These are phyloP conservation scores for Epichloe typhina DNA, from an alignment of 2,329 filamentous ascomycete genomes.

Conservation along the genomic window DNA sequence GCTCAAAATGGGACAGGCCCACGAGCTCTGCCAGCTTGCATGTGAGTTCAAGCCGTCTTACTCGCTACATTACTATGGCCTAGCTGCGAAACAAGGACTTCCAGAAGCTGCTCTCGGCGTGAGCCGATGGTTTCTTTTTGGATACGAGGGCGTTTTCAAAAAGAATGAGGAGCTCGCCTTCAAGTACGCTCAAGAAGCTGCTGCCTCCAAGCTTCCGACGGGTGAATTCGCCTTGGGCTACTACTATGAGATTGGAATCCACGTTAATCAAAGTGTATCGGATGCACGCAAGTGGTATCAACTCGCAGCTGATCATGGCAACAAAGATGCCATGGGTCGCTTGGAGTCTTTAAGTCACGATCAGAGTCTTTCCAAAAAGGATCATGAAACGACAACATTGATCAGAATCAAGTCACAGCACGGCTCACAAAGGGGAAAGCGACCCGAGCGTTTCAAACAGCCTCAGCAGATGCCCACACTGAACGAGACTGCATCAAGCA, in stretches of 20 bases:
- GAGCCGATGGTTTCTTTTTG: slow-evolving; percentile 97
- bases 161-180: slow-evolving; percentile 95
- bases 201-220: slow-evolving; percentile 66
- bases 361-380: slow-evolving; percentile 73
- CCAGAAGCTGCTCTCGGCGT: slow-evolving; percentile 90
- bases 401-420: slow-evolving; percentile 74
- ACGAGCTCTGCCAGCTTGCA: slow-evolving; percentile 83
- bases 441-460: slow-evolving; percentile 47
- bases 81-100: slow-evolving; percentile 85
- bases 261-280: slow-evolving; percentile 67
- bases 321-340: slow-evolving; percentile 71
- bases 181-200: slow-evolving; percentile 79
- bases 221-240: slow-evolving; percentile 96
- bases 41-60: slow-evolving; percentile 91
- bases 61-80: slow-evolving; percentile 88
- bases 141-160: slow-evolving; percentile 79
- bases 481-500: slow-evolving; percentile 24
- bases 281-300: slow-evolving; percentile 85
- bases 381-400: slow-evolving; percentile 87
- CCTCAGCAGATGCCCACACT: slow-evolving; percentile 35
- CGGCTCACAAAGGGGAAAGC: slow-evolving; percentile 51
- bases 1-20: slow-evolving; percentile 91
- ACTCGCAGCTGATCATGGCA: slow-evolving; percentile 78
- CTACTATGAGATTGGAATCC: slow-evolving; percentile 93
- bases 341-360: slow-evolving; percentile 75